Evolutionary conservation across 345 rosid species (phyloP).

Genomic region (Murraya paniculata): DNA sequence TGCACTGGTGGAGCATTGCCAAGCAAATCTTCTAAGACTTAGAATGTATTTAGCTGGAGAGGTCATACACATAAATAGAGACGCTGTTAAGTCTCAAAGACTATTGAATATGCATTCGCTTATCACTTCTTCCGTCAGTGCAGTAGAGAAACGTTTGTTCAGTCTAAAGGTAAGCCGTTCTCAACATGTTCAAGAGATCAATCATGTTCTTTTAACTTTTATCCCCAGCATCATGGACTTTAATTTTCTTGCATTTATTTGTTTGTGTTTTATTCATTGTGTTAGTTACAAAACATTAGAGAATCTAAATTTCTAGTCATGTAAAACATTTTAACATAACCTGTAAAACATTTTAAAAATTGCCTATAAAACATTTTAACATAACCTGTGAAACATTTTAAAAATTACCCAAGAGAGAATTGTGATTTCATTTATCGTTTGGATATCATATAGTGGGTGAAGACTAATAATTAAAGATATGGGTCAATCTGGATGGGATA

Average conservation of each 20-base stretch:
- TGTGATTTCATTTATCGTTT: background rate
- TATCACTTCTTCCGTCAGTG: constrained; percentile 50
- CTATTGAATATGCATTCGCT: constrained; percentile 55
- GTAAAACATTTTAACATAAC: too few relatives aligned
- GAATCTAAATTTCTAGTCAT: too few relatives aligned
- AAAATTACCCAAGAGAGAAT: too few relatives aligned
- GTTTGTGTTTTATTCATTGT: background rate
- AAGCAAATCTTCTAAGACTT: constrained; percentile 58
- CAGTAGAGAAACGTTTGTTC: constrained; percentile 49
- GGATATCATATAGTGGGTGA: background rate
- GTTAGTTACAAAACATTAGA: background rate
- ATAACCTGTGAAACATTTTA: too few relatives aligned
- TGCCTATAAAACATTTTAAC: too few relatives aligned
- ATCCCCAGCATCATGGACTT: background rate
- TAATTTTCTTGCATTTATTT: background rate
- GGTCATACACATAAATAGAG: constrained; percentile 39
- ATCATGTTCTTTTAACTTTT: background rate
- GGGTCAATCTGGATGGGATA: background rate
- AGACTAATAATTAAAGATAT: background rate
- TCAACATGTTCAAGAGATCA: too few relatives aligned
- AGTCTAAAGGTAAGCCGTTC: constrained; percentile 63
- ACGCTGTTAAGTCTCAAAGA: constrained; percentile 42
- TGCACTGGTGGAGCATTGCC: constrained; percentile 84
- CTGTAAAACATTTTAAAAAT: background rate
- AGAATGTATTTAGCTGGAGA: constrained; percentile 86